These are phyloP conservation scores for Haematococcus lacustris DNA, from an alignment of 139 green algal genomes.

Conservation along the genomic window DNA sequence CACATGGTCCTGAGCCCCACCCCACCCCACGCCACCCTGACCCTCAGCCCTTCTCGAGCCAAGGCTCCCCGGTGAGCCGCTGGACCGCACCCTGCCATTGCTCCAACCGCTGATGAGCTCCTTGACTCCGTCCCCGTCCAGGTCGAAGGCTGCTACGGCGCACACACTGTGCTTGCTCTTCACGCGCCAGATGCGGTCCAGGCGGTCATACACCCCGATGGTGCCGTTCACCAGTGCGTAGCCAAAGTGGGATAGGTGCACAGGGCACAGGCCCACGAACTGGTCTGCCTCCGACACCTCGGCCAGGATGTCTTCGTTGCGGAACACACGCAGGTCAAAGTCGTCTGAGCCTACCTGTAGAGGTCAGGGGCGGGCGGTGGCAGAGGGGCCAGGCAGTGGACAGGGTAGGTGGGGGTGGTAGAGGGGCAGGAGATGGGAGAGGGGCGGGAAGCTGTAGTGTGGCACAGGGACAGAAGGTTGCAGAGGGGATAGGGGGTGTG, in stretches of 20 bases:
- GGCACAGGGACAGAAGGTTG: too few relatives aligned
- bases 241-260: slow-evolving; percentile 35
- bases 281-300: slow-evolving; percentile 57
- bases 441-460: too few relatives aligned
- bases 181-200: slow-evolving; percentile 66
- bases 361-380: too few relatives aligned
- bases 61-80: not conserved
- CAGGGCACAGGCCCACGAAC: slow-evolving; percentile 38
- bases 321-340: slow-evolving; percentile 61
- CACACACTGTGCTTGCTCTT: slow-evolving; percentile 61
- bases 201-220: slow-evolving; percentile 57
- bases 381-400: too few relatives aligned
- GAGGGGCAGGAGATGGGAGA: too few relatives aligned
- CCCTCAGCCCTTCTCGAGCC: not conserved
- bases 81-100: slow-evolving; percentile 55
- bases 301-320: slow-evolving; percentile 48
- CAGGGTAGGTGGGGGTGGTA: too few relatives aligned
- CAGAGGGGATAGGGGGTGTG: too few relatives aligned
- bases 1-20: not conserved
- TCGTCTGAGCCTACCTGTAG: slow-evolving; percentile 59
- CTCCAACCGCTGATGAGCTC: slow-evolving; percentile 73
- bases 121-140: slow-evolving; percentile 53
- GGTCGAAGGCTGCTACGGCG: slow-evolving; percentile 47
- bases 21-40: not conserved
- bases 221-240: slow-evolving; percentile 73